These are phyloP conservation scores for Ensete ventricosum DNA, from an alignment of 176 grass and related monocot genomes.

Conservation along the genomic window DNA sequence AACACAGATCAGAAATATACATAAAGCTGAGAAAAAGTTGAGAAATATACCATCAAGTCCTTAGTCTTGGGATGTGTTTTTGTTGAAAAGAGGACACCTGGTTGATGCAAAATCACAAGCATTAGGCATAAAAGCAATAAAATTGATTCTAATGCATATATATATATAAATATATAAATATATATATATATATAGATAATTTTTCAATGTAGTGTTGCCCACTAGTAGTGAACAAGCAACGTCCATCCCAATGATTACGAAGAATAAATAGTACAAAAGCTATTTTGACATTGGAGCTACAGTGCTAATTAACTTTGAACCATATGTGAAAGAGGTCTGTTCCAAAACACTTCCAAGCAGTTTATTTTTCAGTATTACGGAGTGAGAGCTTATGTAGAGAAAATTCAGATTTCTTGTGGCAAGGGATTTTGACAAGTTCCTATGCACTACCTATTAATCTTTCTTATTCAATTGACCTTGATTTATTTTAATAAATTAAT, in stretches of 20 bases:
- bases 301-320: background rate
- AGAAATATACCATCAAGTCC: slow-evolving; percentile 6
- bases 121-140: background rate
- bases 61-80: slow-evolving; percentile 13
- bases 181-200: no score
- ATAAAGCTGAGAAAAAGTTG: background rate
- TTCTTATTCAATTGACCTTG: background rate
- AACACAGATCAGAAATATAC: background rate
- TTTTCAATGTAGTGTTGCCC: no score
- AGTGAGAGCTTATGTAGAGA: background rate
- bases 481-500: background rate
- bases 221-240: background rate
- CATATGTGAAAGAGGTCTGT: background rate
- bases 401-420: background rate
- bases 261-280: background rate
- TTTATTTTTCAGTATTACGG: background rate
- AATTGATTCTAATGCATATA: background rate
- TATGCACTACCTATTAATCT: background rate
- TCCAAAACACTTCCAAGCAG: background rate
- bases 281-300: background rate
- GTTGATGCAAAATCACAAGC: background rate
- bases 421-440: background rate
- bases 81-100: slow-evolving; percentile 13
- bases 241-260: background rate
- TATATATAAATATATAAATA: background rate